Evolutionary conservation across 2,329 filamentous ascomycete species (phyloP).

Genomic region (Epichloe typhina): DNA sequence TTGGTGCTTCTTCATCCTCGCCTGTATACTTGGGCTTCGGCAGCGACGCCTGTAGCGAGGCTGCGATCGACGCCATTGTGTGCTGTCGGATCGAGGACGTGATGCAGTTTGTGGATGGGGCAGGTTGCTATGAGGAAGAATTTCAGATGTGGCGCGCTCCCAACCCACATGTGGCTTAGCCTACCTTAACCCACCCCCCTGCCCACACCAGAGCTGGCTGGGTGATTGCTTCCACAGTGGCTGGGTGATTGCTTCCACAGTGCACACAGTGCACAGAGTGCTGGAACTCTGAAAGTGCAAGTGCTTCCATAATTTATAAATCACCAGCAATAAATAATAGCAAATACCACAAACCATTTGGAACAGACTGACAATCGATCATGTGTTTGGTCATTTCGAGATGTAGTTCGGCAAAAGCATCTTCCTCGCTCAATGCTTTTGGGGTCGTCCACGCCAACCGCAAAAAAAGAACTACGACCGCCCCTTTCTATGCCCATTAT

Average conservation of each 20-base stretch:
- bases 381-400: not conserved
- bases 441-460: not conserved
- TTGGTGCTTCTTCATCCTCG: constrained; percentile 70
- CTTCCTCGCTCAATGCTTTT: not conserved
- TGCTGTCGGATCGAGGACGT: constrained; percentile 8
- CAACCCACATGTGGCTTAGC: constrained; percentile 17
- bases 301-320: too few species aligned
- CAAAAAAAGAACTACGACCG: not conserved
- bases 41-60: constrained; percentile 64
- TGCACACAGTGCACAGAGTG: not conserved
- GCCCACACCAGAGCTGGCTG: not conserved
- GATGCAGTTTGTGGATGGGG: constrained; percentile 10
- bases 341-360: not conserved
- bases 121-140: constrained; percentile 12
- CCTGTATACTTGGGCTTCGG: constrained; percentile 86
- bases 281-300: not conserved
- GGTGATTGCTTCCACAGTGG: not conserved
- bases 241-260: not conserved
- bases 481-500: constrained; percentile 7
- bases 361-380: not conserved
- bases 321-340: not conserved
- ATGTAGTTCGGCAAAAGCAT: not conserved
- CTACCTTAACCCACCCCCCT: not conserved
- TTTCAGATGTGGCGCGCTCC: constrained; percentile 17
- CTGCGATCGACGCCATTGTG: constrained; percentile 51